phyloP scores from a whole-genome alignment of 1,139 yeast species.

The Diutina siamensis region DNA sequence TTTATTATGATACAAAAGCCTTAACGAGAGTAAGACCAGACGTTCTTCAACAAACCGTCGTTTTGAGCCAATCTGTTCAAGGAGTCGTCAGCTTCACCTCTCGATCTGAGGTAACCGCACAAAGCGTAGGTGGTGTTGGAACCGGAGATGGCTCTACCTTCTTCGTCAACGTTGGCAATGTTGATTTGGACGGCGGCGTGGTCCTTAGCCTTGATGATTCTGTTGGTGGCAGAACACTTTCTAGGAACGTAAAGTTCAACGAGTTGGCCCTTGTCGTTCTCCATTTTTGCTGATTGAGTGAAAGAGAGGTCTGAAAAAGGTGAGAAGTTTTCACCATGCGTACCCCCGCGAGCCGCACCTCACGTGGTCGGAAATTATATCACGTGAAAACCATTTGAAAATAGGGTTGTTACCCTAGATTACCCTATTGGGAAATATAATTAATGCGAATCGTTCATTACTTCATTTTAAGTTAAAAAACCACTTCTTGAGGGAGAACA shows the following conservation, averaged over 20 bases:
- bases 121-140: conserved; percentile 91
- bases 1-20: conserved; percentile 17
- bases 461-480: conserved; percentile 18
- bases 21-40: conserved; percentile 99
- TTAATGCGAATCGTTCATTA: not conserved
- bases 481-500: conserved; percentile 53
- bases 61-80: conserved; percentile 98
- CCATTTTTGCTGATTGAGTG: conserved; percentile 52
- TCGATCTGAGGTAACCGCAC: conserved; percentile 79
- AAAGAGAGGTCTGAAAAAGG: conserved; percentile 2
- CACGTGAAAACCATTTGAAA: not conserved
- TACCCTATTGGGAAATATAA: not conserved
- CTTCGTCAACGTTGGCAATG: conserved; percentile 61
- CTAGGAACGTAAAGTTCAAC: conserved; percentile 99
- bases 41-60: conserved; percentile 97
- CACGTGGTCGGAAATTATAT: not conserved
- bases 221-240: conserved; percentile 99
- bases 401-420: not conserved
- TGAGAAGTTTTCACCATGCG: not conserved
- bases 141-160: conserved; percentile 92
- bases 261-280: conserved; percentile 99
- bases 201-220: conserved; percentile 99
- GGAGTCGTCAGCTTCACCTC: conserved; percentile 95
- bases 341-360: not conserved
- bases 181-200: conserved; percentile 90